phyloP scores from a whole-genome alignment of 2,329 filamentous ascomycete species.

The Claviceps spartinae region DNA sequence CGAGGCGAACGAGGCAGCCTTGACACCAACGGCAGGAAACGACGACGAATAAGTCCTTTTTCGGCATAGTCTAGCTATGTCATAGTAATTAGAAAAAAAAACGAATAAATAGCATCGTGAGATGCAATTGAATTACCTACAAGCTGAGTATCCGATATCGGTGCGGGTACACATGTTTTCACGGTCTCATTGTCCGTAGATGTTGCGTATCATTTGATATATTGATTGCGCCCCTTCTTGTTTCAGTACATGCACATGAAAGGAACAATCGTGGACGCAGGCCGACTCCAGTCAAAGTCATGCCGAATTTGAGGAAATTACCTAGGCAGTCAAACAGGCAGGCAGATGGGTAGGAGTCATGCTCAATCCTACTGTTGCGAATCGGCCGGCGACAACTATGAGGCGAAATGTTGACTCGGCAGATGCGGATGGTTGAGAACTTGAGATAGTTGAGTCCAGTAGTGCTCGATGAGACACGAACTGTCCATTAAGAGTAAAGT shows the following conservation, averaged over 20 bases:
- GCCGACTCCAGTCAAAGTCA: not conserved
- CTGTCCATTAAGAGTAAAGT: too few species aligned
- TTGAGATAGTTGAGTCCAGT: too few species aligned
- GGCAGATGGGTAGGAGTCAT: too few species aligned
- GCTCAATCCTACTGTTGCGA: too few species aligned
- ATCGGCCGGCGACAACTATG: too few species aligned
- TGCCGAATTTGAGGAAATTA: too few species aligned
- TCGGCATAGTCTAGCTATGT: too few species aligned
- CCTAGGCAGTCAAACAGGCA: too few species aligned
- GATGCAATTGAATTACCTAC: not conserved
- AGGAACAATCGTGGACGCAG: not conserved
- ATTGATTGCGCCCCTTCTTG: not conserved
- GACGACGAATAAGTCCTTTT: slow-evolving; percentile 14
- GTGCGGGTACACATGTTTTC: not conserved
- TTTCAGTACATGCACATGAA: not conserved
- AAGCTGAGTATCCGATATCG: not conserved
- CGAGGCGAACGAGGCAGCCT: slow-evolving; percentile 11
- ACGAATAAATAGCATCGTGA: not conserved
- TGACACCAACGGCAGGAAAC: slow-evolving; percentile 17
- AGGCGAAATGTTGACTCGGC: too few species aligned
- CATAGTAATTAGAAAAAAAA: too few species aligned
- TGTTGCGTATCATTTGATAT: not conserved
- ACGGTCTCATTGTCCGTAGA: not conserved
- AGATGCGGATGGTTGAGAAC: too few species aligned
- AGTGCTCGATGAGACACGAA: too few species aligned